These are phyloP conservation scores for Exutisphaerella laricina DNA, from an alignment of 2,329 filamentous ascomycete species.

Conservation along the genomic window DNA sequence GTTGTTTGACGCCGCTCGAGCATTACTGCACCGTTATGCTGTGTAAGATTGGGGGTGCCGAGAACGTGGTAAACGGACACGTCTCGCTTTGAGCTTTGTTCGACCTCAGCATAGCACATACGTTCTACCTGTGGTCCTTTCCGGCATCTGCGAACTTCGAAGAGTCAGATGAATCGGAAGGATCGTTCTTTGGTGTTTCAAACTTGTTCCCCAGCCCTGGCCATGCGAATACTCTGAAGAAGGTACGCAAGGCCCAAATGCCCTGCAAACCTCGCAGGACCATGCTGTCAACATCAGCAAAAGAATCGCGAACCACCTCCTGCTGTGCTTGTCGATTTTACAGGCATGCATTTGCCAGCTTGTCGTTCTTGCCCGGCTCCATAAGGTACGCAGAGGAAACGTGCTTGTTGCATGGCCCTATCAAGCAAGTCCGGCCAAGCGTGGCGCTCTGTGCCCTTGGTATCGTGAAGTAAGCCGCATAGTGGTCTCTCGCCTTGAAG, in stretches of 20 bases:
- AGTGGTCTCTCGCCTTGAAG: conserved; percentile 10
- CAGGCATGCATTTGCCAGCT: conserved; percentile 5
- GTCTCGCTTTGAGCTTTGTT: no score
- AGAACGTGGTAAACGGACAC: no score
- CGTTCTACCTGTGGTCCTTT: no score
- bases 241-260: conserved; percentile 5
- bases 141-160: no score
- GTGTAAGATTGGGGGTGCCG: no score
- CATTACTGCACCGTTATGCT: no score
- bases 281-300: not conserved
- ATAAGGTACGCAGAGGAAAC: conserved; percentile 16
- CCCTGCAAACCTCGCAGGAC: conserved; percentile 24
- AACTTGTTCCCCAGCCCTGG: conserved; percentile 10
- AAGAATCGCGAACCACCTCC: conserved; percentile 7
- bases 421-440: conserved; percentile 11
- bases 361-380: conserved; percentile 7
- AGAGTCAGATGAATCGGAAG: no score
- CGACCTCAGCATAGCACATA: no score
- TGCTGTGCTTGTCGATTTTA: conserved; percentile 11
- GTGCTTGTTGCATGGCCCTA: conserved; percentile 14
- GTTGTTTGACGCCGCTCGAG: no score
- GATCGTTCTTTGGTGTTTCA: not conserved
- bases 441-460: conserved; percentile 18
- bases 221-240: conserved; percentile 9
- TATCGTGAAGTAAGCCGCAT: conserved; percentile 26